Conservation (phyloP, 768 basidiomycete species). For the Lentinula edodes region DNA sequence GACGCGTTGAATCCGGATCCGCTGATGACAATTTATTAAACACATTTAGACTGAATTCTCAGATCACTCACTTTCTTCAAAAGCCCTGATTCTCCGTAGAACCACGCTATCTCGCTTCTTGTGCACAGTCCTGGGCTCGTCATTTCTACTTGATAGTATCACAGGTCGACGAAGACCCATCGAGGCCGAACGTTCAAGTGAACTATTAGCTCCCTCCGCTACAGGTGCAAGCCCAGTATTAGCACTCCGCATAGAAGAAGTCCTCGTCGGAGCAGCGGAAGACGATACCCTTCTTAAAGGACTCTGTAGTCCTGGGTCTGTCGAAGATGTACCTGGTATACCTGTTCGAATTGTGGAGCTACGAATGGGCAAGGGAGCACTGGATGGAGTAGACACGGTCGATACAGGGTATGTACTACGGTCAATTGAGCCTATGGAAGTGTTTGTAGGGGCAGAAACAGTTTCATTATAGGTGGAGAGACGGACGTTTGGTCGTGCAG, state of each 20-base stretch:
- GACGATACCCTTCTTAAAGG: neutral
- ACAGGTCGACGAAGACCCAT: neutral
- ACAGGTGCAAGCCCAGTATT: neutral
- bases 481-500: slow-evolving; percentile 5
- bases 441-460: neutral
- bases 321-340: neutral
- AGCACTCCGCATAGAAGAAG: neutral
- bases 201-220: neutral
- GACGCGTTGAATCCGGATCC: neutral
- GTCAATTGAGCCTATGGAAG: neutral
- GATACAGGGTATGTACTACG: neutral
- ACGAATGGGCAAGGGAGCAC: neutral
- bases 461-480: neutral
- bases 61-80: slow-evolving; percentile 16
- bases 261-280: neutral
- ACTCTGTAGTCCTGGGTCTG: neutral
- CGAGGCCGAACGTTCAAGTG: slow-evolving; percentile 7
- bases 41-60: neutral
- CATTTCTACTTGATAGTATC: neutral
- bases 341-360: neutral
- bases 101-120: slow-evolving; percentile 31
- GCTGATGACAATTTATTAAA: neutral
- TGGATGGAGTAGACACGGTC: neutral
- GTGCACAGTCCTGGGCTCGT: slow-evolving; percentile 7
- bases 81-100: slow-evolving; percentile 27